Base-by-base conservation (phyloP, 805 yeast genomes). In the Hanseniaspora thailandica region DNA sequence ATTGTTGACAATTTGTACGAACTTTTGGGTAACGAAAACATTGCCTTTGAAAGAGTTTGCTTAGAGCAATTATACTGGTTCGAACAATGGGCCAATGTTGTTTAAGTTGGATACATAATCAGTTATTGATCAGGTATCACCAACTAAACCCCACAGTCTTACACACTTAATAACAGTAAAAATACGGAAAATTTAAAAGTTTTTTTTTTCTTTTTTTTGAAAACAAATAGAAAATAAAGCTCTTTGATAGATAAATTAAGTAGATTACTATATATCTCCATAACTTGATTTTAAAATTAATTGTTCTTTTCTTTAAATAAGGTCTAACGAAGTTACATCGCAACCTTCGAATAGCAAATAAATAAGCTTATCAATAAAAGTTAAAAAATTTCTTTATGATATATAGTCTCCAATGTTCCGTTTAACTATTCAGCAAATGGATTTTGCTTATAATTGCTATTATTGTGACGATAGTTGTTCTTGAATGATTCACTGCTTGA, bases 21-120 rank as follows among this genome's bases (percentile, higher is more conserved):
- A 20, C 25, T 50, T 4, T 31, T 26, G 8, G 54, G 54, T 3
- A 50, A 50, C 25, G 54, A 50, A 28, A 41, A 35, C 10, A 19
- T 50, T 17, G 54, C 54, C 28, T 50, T 50, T 33, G 54, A 50
- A 50, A 50, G 54, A 50, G 47, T 50, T 10, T 50, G 54, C 15
- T 23, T 50, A n/a, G 54, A 50, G 23, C 54, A 50, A n/a, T 36
- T 50, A 26, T 50, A 50, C 28, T 50, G 54, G 54, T 50, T 50
- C 35, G 47, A 50, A 34, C 45, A 50, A 35, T 50, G 54, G 54
- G 54, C 54, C 19, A 43, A n/a, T 36, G 30, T 19, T 26, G 12
- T 10, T 20, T 41, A 35, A 43, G 17, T 2, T 6, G 19, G n/a
- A n/a, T n/a, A n/a, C n/a, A n/a, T n/a, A n/a, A n/a, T n/a, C n/a